Base-by-base conservation (phyloP, 495 filamentous ascomycete species). In the Monascus purpureus region DNA sequence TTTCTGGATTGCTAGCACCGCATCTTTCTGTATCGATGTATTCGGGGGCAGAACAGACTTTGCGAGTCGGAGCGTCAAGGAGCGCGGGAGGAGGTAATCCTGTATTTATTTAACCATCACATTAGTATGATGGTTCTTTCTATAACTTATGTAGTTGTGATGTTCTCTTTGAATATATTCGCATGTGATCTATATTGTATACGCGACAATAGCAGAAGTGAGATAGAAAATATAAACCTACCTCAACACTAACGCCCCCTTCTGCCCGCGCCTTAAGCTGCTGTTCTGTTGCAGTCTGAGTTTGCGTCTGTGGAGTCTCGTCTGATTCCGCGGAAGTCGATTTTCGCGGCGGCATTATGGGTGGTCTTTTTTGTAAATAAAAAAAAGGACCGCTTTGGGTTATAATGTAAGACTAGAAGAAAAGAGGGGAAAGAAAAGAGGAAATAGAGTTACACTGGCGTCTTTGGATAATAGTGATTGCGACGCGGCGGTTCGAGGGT, bases 1-100 rank as follows among this genome's bases (percentile, higher is more conserved):
- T 62, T 96, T 95, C 39, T 80, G 81, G 52, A 97, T 74, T 0
- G 92, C 90, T 17, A 90, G 49, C 23, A 94, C 70, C 3, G 90
- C 90, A 55, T 95, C 88, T 39, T 86, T 93, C 44, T 93, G 83
- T 31, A 97, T 82, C 39, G 84, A 80, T 1, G 90, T 94, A 48
- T 95, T 93, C 4, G 87, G 72, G 0, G 90, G 90, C n/a, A 97
- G 69, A n/a, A 93, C 85, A 35, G 84, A 80, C 66, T 96, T 96
- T 2, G 88, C 90, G 4, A 97, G 73, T 14, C 90, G 75, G 28
- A 82, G 80, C 25, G 93, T 83, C 52, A 95, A 81, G n/a, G 85
- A 86, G 50, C 85, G 88, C 1, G 90, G 90, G 13, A 97, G 76
- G 24, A 71, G 80, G 35, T 93, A 77, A 50, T 97, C 90, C 87